Evolutionary conservation across 768 basidiomycete species (phyloP), one percentile per base, ranked within the genome.

Genomic region (Daedalea quercina): DNA sequence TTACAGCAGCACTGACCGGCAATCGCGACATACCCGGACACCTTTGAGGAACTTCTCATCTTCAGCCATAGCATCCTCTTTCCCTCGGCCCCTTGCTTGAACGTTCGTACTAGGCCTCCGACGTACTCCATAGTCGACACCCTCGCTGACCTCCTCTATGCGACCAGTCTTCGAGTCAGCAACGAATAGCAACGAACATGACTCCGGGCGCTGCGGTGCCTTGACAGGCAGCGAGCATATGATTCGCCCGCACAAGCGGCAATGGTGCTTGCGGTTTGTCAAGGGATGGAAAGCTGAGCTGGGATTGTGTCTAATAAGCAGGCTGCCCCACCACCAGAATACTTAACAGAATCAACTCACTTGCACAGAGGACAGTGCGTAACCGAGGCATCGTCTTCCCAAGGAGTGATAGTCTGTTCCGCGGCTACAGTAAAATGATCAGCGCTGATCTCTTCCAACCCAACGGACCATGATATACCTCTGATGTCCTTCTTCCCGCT

Each of bases 241-340:
- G 37, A 97, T 89, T 51, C 85, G 76, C 0, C 95, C 95, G 59
- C 95, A 98, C 13, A 97, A 73, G 9, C 95, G 84, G 65, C 95
- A 98, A 64, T 98, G 95, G 60, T 98, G 95, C 70, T 95, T 95
- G 13, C 95, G 83, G 59, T 93, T 95, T 1, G 92, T 90, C 2
- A 98, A 70, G 0, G 90, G 81, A 63, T 94, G 89, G 65, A 98
- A 98, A 1, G 86, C 80, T 47, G 79, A 76, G 58, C 81, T 82
- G 6, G n/a, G 23, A 53, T 26, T 28, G 22, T 8, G 9, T 51
- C 47, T 11, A 31, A 31, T 11, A 11, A 11, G 28, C 11, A 11
- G 11, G 28, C 28, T 31, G 11, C 11, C 11, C 28, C 28, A 31
- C 28, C 28, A 31, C 28, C 28, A 54, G 3, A 41, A 23, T 19